phyloP scores from a whole-genome alignment of 169 alveolate genomes.

The Cryptosporidium tyzzeri region DNA sequence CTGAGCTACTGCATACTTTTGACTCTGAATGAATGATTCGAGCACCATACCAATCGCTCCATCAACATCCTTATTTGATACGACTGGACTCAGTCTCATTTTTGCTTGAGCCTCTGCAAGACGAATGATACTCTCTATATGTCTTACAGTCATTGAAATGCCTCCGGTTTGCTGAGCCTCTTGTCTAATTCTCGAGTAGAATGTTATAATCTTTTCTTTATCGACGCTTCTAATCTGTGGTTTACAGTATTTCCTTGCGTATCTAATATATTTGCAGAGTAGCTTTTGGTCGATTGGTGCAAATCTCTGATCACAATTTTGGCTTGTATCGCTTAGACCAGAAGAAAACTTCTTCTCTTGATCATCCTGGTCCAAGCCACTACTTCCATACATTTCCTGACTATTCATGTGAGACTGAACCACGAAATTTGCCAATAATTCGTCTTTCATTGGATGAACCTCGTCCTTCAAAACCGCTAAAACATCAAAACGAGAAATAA shows the following conservation, averaged over 20 bases:
- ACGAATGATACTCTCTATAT: conserved; percentile 95
- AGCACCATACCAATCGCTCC: conserved; percentile 96
- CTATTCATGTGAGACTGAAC: conserved; percentile 83
- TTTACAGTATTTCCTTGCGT: conserved; percentile 91
- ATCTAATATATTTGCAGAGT: conserved; percentile 94
- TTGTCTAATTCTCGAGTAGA: conserved; percentile 95
- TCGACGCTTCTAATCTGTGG: conserved; percentile 90
- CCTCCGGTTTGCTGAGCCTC: conserved; percentile 97
- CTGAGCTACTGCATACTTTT: conserved; percentile 94
- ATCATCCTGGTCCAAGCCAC: conserved; percentile 47
- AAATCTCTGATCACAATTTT: conserved; percentile 1
- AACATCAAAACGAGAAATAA: conserved; percentile 98
- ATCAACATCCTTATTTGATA: conserved; percentile 95
- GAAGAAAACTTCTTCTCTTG: conserved; percentile 79
- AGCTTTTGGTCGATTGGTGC: conserved; percentile 91
- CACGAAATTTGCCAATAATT: conserved; percentile 96
- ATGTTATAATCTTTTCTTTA: conserved; percentile 90
- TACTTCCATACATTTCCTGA: conserved; percentile 77
- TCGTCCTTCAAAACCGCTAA: conserved; percentile 97
- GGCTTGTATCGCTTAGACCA: neutral
- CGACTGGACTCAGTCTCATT: conserved; percentile 96
- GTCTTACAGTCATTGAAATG: conserved; percentile 95
- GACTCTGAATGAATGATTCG: conserved; percentile 95
- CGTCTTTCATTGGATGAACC: conserved; percentile 94
- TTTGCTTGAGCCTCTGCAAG: conserved; percentile 96